A percentile compares a stretch with the other conserved stretches of the same genome.
Conservation (phyloP, 352 stramenopile species). For the Plasmopara viticola region DNA sequence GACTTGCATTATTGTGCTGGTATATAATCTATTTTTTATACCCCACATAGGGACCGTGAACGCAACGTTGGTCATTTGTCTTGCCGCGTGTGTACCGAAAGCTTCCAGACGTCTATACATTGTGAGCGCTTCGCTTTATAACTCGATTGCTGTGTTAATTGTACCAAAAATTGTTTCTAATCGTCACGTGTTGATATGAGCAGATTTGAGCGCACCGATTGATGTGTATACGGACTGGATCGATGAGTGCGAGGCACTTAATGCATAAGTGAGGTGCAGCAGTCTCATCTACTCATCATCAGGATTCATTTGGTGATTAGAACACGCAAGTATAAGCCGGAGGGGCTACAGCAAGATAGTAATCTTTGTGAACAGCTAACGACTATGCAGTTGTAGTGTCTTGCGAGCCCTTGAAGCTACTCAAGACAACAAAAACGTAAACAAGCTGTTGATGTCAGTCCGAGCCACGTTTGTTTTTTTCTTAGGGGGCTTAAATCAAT, state of each 20-base stretch:
- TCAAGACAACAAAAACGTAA: too few species aligned
- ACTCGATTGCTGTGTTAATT: too few species aligned
- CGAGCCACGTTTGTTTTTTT: too few species aligned
- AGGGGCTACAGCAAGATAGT: too few species aligned
- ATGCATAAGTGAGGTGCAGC: conserved; percentile 29
- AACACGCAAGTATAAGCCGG: conserved; percentile 1
- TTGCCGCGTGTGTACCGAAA: conserved; percentile 94
- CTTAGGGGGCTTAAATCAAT: too few species aligned
- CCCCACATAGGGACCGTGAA: conserved; percentile 57
- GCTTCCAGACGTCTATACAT: conserved; percentile 95
- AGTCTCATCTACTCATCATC: neutral
- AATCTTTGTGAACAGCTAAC: too few species aligned
- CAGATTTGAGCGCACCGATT: conserved; percentile 94
- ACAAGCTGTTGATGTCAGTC: too few species aligned
- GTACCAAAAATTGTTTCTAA: neutral
- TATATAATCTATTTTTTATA: conserved; percentile 3
- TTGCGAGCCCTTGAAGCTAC: too few species aligned
- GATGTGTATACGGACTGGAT: conserved; percentile 98
- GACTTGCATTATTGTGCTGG: neutral
- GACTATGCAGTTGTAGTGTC: too few species aligned
- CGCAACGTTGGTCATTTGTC: conserved; percentile 88
- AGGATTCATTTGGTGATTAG: too few species aligned
- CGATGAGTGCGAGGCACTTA: conserved; percentile 90
- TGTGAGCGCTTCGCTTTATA: conserved; percentile 35
- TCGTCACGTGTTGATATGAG: neutral